Percentiles rank a stretch among this genome's conserved stretches.
Conservation (phyloP, 1,139 yeast species). For the Candida freyschussii region DNA sequence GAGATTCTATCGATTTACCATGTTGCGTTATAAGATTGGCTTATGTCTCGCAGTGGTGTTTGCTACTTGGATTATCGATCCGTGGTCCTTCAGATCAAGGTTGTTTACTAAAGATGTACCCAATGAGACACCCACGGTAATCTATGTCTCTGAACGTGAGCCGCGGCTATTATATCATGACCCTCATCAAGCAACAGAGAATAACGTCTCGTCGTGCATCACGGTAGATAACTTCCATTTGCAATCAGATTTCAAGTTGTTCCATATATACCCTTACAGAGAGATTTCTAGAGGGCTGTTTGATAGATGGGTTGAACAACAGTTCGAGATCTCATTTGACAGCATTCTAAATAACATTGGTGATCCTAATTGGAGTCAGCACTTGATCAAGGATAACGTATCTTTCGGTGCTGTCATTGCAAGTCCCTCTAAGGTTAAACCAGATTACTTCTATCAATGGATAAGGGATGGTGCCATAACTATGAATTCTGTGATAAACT, state of each 20-base stretch:
- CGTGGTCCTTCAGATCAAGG: too few species aligned
- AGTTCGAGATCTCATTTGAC: constrained; percentile 45
- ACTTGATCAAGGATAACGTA: constrained; percentile 36
- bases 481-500: constrained; percentile 56
- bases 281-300: constrained; percentile 35
- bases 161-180: too few species aligned
- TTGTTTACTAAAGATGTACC: too few species aligned
- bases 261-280: constrained; percentile 17
- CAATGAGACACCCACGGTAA: too few species aligned
- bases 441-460: constrained; percentile 90
- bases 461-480: constrained; percentile 85
- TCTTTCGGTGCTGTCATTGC: constrained; percentile 75
- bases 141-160: too few species aligned
- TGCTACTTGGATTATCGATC: too few species aligned
- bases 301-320: constrained; percentile 52
- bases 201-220: too few species aligned
- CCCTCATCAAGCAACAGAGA: too few species aligned
- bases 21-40: too few species aligned
- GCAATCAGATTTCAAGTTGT: constrained; percentile 18
- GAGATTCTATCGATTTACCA: too few species aligned
- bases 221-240: constrained; percentile 20
- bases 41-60: too few species aligned
- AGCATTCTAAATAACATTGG: constrained; percentile 63
- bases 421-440: constrained; percentile 63
- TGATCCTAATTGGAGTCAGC: constrained; percentile 34